Percentiles rank a stretch among this genome's conserved stretches.
These are phyloP conservation scores for Aspergillus intermedius DNA, from an alignment of 2,329 filamentous ascomycete genomes.

Conservation along the genomic window DNA sequence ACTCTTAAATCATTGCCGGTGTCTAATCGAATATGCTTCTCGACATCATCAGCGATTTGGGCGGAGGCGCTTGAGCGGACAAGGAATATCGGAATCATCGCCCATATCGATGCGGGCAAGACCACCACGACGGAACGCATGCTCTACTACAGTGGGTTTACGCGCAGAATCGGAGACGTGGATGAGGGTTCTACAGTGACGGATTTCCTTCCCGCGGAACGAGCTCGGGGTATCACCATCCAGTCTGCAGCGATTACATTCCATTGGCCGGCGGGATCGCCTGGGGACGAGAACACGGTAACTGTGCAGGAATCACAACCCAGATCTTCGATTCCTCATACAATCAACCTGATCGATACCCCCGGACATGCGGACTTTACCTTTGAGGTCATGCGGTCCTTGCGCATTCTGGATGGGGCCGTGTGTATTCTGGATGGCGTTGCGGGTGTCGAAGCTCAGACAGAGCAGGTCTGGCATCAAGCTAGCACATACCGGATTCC, in stretches of 20 bases:
- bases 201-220: conserved; percentile 89
- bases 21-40: conserved; percentile 15
- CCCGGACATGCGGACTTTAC: conserved; percentile 96
- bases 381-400: conserved; percentile 87
- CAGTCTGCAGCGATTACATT: conserved; percentile 96
- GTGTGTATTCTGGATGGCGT: conserved; percentile 92
- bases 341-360: conserved; percentile 89
- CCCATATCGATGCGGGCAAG: conserved; percentile 97
- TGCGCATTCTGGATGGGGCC: conserved; percentile 80
- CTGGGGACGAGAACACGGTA: conserved; percentile 9
- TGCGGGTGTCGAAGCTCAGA: conserved; percentile 92
- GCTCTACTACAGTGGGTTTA: conserved; percentile 93
- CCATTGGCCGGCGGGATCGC: conserved; percentile 64
- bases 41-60: conserved; percentile 18
- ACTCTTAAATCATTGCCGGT: background rate
- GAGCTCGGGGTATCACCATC: conserved; percentile 90
- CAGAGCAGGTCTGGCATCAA: conserved; percentile 91
- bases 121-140: conserved; percentile 98
- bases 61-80: conserved; percentile 53
- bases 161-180: conserved; percentile 83
- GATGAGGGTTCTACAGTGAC: conserved; percentile 96
- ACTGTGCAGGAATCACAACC: conserved; percentile 26
- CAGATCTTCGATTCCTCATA: conserved; percentile 53
- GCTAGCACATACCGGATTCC: conserved; percentile 82
- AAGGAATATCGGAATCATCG: conserved; percentile 96